These are phyloP conservation scores for Leucaena leucocephala DNA, from an alignment of 306 rosid genomes.

Conservation along the genomic window DNA sequence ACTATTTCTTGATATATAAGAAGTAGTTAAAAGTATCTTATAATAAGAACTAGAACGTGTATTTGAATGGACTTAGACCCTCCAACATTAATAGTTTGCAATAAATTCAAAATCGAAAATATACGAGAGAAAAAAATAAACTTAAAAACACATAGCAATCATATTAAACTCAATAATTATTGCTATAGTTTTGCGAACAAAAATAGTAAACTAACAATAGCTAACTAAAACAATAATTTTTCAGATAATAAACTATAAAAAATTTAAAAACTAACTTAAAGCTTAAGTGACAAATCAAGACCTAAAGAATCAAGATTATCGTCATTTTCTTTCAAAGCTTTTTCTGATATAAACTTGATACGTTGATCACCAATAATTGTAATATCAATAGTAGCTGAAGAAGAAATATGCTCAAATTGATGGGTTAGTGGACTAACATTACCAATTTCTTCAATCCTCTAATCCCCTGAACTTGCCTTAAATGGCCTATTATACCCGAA, in stretches of 20 bases:
- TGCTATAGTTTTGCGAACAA: not conserved
- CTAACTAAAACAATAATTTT: not conserved
- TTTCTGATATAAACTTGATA: not conserved
- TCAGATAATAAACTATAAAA: slow-evolving; percentile 1
- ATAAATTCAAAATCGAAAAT: not conserved
- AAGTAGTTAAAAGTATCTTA: too few species aligned
- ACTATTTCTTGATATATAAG: too few species aligned
- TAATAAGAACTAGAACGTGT: too few species aligned
- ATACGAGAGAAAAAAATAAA: not conserved
- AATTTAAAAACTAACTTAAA: slow-evolving; percentile 26
- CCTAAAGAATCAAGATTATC: slow-evolving; percentile 14
- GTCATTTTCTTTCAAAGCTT: slow-evolving; percentile 5
- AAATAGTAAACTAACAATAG: not conserved
- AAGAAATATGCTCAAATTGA: slow-evolving; percentile 8
- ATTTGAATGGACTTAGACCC: too few species aligned
- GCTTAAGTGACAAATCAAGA: slow-evolving; percentile 63
- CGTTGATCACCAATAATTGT: not conserved
- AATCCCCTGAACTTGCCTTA: not conserved
- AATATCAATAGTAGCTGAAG: not conserved
- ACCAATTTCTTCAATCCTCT: not conserved
- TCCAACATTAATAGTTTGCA: not conserved
- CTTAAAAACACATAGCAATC: not conserved
- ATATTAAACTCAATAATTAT: not conserved
- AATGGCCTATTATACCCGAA: slow-evolving; percentile 42
- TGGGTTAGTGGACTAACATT: not conserved